Evolutionary conservation across 1,284 basidiomycete genomes (phyloP), one percentile per base, ranked within the genome.

Genomic region (Cryptococcus maquisensis): DNA sequence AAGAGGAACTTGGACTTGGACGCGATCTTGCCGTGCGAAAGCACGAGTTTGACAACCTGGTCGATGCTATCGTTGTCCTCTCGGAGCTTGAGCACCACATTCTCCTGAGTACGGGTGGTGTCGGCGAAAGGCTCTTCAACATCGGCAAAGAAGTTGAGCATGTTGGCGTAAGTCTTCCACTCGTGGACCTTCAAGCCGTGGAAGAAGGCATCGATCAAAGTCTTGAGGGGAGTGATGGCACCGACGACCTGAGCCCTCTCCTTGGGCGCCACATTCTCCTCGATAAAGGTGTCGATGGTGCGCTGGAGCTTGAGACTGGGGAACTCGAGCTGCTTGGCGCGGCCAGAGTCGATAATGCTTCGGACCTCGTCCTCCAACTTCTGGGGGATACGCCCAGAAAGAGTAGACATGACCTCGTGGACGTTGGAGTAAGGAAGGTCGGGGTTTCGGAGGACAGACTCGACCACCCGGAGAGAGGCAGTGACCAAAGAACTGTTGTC

Each of bases 11-110:
- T 91, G 64, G 86, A 86, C 81, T 98, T 98, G 78, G 88, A 86
- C 65, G 88, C 87, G 18, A 91, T 90, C 79, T 94, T 96, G 78
- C 90, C 89, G 78, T 98, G 96, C 63, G 95, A 96, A 52, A 97
- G 82, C 24, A 97, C 91, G 39, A 95, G 81, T 50, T 82, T 83
- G 47, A 88, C 87, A 28, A 94, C 95, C 66, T 87, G 86, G 76
- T 96, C 92, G 36, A 98, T 84, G 65, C 95, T 90, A 77, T 96
- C 94, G 80, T 94, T 78, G 68, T 93, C 86, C 56, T 98, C 92
- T 56, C 96, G 85, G 51, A 98, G 83, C 58, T 86, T 84, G 60
- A 98, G 82, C 46, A 98, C 86, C 44, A 93, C 85, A 57, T 92
- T 89, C 76, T 97, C 80, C 66, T 81, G 94, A 57, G 95, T 93